Base-by-base conservation (phyloP, 2,329 filamentous ascomycete species). In the Torrubiellomyces zombiae region DNA sequence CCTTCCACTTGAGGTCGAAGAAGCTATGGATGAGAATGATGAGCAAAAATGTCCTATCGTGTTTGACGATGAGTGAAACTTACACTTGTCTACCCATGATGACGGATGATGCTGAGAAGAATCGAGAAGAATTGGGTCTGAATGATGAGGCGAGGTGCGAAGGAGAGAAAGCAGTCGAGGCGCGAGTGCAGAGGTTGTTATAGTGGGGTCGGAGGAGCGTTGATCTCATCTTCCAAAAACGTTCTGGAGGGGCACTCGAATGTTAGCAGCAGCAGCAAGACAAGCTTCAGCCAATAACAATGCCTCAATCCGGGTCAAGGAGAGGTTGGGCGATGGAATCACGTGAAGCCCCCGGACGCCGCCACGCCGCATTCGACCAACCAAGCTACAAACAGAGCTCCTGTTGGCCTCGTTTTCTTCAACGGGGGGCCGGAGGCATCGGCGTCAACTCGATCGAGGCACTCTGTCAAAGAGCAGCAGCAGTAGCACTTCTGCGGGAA, bases 1-100 rank as follows among this genome's bases (percentile, higher is more conserved):
- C 79, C 48, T 71, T 61, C 76, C 75, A 81, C 49, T 63, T 50
- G 33, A 77, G 47, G 35, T 85, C 75, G 60, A 86, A 83, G 62
- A 59, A 80, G 45, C 65, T 71, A 32, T 30, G 25, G 20, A 24
- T 19, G 21, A 29, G 12, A 29, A n/a, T 15, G 4, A 25, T 27
- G 14, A 27, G 21, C 12, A 9, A 13, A 13, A 6, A 21, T 5
- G 5, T 3, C 9, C 10, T 14, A 11, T 14, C 6, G 10, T 16
- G 10, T 14, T 18, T n/a, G 8, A 12, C 16, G 27, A 15, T 30
- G 25, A 5, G 19, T 17, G 23, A 19, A 7, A 17, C 72, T 60
- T 63, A 81, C 60, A 72, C 72, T 53, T 75, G 72, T 53, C 63
- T 58, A 34, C 39, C 32, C 82, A 92, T 93, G 55, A 65, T 74